These are phyloP conservation scores for Pezicula rhizophila DNA, from an alignment of 2,329 filamentous ascomycete species.

Conservation along the genomic window DNA sequence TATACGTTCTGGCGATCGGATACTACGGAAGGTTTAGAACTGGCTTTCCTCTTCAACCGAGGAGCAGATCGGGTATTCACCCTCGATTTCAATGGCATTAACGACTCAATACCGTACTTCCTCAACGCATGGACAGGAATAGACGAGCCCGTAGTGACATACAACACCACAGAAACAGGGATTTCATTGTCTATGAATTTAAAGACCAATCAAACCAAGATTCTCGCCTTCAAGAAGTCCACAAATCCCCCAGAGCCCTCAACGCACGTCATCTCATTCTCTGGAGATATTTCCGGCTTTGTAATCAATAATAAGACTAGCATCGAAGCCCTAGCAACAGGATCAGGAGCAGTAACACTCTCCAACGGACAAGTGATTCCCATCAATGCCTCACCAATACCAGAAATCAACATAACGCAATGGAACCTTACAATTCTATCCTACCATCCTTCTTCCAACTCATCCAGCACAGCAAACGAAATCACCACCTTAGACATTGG, in stretches of 20 bases:
- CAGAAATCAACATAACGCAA: too few relatives aligned
- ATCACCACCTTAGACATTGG: too few relatives aligned
- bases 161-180: background rate
- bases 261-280: background rate
- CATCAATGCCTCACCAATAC: too few relatives aligned
- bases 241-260: background rate
- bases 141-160: background rate
- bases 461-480: too few relatives aligned
- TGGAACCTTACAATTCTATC: too few relatives aligned
- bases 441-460: too few relatives aligned
- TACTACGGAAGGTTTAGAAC: background rate
- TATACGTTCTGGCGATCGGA: conserved; percentile 1
- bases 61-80: background rate
- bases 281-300: background rate
- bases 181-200: background rate
- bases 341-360: too few relatives aligned
- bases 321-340: background rate
- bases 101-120: background rate
- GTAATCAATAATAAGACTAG: background rate
- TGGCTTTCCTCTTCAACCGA: conserved; percentile 1
- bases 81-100: background rate
- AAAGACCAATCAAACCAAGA: background rate
- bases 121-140: conserved; percentile 5
- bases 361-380: too few relatives aligned
- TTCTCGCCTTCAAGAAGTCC: background rate